Evolutionary conservation across 208 protist species (phyloP).

Genomic region (Strigomonas culicis): DNA sequence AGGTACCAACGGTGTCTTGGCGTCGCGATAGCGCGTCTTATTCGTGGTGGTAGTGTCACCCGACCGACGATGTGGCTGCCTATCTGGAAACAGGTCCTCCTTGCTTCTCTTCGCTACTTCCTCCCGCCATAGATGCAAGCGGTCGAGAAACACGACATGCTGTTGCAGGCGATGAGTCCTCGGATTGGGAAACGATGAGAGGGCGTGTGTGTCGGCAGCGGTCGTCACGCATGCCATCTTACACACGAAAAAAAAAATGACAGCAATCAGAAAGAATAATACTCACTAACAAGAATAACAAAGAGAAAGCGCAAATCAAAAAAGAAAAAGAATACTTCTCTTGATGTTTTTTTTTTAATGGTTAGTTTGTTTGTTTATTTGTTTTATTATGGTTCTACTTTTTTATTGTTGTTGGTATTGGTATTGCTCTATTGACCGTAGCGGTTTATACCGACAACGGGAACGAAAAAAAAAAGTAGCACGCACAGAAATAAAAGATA

Average conservation of each 20-base stretch:
- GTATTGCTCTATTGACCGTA: background rate
- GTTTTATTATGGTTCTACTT: background rate
- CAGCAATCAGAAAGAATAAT: background rate
- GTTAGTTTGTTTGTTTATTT: constrained; percentile 2
- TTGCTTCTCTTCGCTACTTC: no score
- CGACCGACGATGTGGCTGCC: no score
- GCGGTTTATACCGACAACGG: background rate
- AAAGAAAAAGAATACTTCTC: background rate
- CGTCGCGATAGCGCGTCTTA: no score
- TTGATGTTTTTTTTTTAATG: constrained; percentile 11
- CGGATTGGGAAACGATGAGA: no score
- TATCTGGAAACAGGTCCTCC: no score
- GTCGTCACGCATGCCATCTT: no score
- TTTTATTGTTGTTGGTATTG: background rate
- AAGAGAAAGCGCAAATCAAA: background rate
- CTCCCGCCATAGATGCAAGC: no score
- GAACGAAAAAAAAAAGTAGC: background rate
- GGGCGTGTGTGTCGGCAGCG: no score
- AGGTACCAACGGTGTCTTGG: no score
- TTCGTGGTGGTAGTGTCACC: no score
- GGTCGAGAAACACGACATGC: no score
- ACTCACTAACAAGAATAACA: background rate
- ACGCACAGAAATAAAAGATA: constrained; percentile 2
- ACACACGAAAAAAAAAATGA: constrained; percentile 2
- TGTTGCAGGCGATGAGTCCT: no score